Evolutionary conservation across 306 rosid genomes (phyloP), one percentile per base, ranked within the genome.

Genomic region (Dicorynia guianensis): DNA sequence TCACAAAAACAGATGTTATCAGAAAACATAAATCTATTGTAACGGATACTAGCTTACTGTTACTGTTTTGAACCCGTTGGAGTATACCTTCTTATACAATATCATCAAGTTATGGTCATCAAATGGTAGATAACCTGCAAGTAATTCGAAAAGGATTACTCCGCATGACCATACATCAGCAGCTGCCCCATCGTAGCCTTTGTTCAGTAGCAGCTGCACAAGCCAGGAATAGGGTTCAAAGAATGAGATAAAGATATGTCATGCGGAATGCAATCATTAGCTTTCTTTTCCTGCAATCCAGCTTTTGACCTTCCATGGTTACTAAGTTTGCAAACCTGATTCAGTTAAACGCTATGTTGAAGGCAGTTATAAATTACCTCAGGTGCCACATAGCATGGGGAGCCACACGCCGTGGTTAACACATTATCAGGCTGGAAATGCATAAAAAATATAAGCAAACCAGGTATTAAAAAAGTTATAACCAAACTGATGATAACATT

Each of bases 151-250:
- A 34, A 92, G 97, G 58, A 92, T 82, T 55, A 89, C 97, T 17
- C 97, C 97, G 57, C 93, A 92, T 56, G 97, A 92, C 97, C 97
- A 92, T 78, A 92, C 82, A 86, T 92, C 97, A 18, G 90, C 96
- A 39, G 89, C 85, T 71, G 93, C 96, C 79, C 96, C 97, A 18
- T 89, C 89, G 11, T 92, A 92, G 50, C 80, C 89, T 69, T 85
- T 81, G 78, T 62, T 83, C 71, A 60, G 5, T 20, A 92, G 85
- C 44, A 92, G 76, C 97, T 92, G 78, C 71, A 48, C 69, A 76
- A 35, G 33, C 55, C 33, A 35, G 62, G 52, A 20, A 49, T n/a
- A 18, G 44, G 66, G 44, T 12, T 36, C 62, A 34, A 30, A 35
- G 30, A 60, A 63, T 14, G 36, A 50, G 52, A 42, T 25, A 58